Evolutionary conservation across 768 basidiomycete genomes (phyloP).

Genomic region (Coprinopsis cinerea): DNA sequence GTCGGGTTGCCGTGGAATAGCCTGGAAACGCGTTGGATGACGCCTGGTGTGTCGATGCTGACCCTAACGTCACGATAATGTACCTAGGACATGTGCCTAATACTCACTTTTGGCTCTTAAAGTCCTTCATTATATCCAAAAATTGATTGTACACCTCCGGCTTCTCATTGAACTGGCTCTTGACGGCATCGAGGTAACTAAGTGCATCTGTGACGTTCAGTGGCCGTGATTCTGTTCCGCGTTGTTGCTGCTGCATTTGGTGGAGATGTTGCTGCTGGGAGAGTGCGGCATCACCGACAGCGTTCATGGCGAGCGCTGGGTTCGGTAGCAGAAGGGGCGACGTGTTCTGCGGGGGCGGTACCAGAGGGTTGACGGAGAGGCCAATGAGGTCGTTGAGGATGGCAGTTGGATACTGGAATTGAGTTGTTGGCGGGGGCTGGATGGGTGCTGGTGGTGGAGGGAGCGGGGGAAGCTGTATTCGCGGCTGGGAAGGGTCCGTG

Average conservation of each 20-base stretch:
- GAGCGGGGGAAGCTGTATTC: conserved; percentile 5
- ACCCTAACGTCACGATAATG: conserved; percentile 13
- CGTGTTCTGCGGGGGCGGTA: conserved; percentile 28
- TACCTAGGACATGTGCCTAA: no score
- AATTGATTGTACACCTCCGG: conserved; percentile 95
- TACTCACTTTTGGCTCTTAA: conserved; percentile 88
- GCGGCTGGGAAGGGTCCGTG: conserved; percentile 4
- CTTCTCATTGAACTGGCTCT: conserved; percentile 81
- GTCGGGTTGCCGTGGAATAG: conserved; percentile 87
- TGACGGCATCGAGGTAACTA: conserved; percentile 91
- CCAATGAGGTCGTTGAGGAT: conserved; percentile 2
- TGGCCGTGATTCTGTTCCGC: conserved; percentile 42
- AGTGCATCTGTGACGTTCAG: conserved; percentile 92
- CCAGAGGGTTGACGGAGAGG: neutral
- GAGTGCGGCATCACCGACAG: conserved; percentile 20
- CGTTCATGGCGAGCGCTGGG: conserved; percentile 15
- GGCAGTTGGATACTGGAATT: neutral
- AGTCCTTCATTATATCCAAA: conserved; percentile 98
- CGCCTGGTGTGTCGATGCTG: conserved; percentile 96
- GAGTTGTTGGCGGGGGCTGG: neutral
- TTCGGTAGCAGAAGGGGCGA: conserved; percentile 12
- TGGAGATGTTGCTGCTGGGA: neutral
- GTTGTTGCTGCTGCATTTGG: neutral
- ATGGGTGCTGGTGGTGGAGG: conserved; percentile 1
- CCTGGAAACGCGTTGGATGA: conserved; percentile 90